Percentiles rank a stretch among this genome's conserved stretches.
Evolutionary conservation across 345 rosid genomes (phyloP).

Genomic region (Syzygium aqueum): DNA sequence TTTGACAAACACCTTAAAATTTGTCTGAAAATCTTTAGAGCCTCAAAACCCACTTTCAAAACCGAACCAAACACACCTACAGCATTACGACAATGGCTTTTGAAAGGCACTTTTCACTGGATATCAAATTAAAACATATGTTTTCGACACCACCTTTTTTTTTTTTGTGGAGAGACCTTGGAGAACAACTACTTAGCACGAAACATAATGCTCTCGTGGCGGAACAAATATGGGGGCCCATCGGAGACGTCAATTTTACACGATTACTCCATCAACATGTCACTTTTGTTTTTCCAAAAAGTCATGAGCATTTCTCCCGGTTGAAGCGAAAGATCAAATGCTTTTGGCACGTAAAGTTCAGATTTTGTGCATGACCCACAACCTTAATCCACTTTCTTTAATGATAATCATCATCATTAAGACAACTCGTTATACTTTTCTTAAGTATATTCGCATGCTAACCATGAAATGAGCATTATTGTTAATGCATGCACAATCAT

Average conservation of each 20-base stretch:
- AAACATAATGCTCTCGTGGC: not conserved
- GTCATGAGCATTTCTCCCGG: not conserved
- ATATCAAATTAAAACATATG: not conserved
- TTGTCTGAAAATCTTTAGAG: not conserved
- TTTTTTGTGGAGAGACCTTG: not conserved
- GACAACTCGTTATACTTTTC: not conserved
- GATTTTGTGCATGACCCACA: not conserved
- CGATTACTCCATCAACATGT: not conserved
- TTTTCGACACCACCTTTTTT: not conserved
- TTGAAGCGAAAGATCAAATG: not conserved
- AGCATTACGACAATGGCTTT: accelerated
- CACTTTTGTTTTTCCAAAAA: not conserved
- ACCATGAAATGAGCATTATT: not conserved
- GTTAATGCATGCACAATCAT: not conserved
- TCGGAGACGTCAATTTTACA: not conserved
- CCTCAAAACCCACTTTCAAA: not conserved
- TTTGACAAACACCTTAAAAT: not conserved
- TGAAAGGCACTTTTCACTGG: not conserved
- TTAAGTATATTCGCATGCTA: not conserved
- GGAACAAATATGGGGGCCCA: not conserved
- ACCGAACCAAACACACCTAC: not conserved
- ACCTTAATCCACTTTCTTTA: not conserved
- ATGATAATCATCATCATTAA: not conserved
- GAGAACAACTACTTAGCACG: not conserved
- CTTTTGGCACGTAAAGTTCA: not conserved